These are phyloP conservation scores for Cladophialophora psammophila DNA, from an alignment of 2,329 filamentous ascomycete genomes.

Conservation along the genomic window DNA sequence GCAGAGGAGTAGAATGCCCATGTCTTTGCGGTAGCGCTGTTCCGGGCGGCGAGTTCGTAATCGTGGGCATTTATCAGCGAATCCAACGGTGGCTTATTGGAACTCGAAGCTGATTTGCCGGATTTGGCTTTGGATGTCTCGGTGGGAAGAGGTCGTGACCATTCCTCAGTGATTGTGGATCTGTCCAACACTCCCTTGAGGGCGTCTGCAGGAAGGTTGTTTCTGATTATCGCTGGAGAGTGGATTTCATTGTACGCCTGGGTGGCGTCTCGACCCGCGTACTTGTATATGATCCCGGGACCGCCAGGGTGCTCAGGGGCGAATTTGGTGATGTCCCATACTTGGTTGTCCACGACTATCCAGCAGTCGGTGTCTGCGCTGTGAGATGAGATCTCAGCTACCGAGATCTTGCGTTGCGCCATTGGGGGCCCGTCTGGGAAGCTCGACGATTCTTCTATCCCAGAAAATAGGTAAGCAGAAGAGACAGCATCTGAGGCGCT, in stretches of 20 bases:
- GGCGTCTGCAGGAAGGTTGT: constrained; percentile 53
- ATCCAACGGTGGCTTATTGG: constrained; percentile 58
- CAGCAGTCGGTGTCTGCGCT: constrained; percentile 63
- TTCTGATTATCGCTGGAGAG: constrained; percentile 56
- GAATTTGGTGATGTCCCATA: constrained; percentile 73
- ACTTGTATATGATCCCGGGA: constrained; percentile 49
- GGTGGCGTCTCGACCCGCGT: constrained; percentile 64
- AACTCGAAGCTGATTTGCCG: constrained; percentile 36
- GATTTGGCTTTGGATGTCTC: constrained; percentile 43
- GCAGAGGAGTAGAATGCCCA: constrained; percentile 75
- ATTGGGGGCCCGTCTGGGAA: not conserved
- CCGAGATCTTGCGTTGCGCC: constrained; percentile 30
- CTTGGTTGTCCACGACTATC: constrained; percentile 72
- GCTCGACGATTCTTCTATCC: not conserved
- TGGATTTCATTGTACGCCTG: constrained; percentile 62
- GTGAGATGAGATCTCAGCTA: constrained; percentile 54
- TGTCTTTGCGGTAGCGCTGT: constrained; percentile 66
- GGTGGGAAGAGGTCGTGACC: constrained; percentile 52
- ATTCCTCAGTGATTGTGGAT: constrained; percentile 58
- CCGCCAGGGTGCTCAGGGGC: constrained; percentile 69
- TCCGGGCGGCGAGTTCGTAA: constrained; percentile 65
- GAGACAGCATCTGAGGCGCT: not conserved
- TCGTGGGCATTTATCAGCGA: constrained; percentile 66
- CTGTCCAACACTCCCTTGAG: constrained; percentile 59
- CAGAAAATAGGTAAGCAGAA: not conserved